Evolutionary conservation across 305 asterid species (phyloP).

Genomic region (Fraxinus latifolia): DNA sequence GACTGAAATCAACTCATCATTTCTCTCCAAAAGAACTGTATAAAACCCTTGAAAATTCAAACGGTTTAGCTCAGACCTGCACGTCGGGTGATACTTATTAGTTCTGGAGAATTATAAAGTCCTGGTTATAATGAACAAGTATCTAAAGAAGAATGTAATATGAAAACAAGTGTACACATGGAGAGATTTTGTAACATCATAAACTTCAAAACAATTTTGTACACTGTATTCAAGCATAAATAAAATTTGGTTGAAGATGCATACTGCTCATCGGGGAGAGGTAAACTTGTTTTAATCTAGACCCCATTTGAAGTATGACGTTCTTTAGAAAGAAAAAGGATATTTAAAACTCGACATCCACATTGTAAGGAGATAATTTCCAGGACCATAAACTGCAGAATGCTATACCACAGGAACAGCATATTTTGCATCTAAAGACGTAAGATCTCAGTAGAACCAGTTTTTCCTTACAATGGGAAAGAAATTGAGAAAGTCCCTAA

Average conservation of each 20-base stretch:
- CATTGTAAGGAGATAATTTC: neutral
- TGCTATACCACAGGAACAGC: neutral
- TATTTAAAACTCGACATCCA: neutral
- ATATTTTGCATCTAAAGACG: neutral
- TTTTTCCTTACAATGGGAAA: neutral
- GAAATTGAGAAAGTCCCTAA: neutral
- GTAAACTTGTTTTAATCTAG: neutral
- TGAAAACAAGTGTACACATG: neutral
- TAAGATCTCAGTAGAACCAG: neutral
- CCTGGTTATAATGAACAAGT: neutral
- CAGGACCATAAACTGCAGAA: constrained; percentile 6
- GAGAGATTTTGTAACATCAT: neutral
- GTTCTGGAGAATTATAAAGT: neutral
- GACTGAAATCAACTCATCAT: constrained; percentile 62
- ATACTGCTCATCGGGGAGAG: neutral
- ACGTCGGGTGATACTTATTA: constrained; percentile 16
- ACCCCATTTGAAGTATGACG: neutral
- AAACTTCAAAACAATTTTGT: neutral
- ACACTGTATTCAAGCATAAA: neutral
- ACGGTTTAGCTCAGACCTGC: constrained; percentile 76
- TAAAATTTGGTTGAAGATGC: neutral
- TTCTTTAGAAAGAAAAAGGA: neutral
- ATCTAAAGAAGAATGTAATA: neutral
- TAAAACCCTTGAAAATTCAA: constrained; percentile 86
- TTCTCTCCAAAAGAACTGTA: constrained; percentile 63